Base-by-base conservation (phyloP, 2,329 filamentous ascomycete genomes). In the Trichothecium sympodiale region DNA sequence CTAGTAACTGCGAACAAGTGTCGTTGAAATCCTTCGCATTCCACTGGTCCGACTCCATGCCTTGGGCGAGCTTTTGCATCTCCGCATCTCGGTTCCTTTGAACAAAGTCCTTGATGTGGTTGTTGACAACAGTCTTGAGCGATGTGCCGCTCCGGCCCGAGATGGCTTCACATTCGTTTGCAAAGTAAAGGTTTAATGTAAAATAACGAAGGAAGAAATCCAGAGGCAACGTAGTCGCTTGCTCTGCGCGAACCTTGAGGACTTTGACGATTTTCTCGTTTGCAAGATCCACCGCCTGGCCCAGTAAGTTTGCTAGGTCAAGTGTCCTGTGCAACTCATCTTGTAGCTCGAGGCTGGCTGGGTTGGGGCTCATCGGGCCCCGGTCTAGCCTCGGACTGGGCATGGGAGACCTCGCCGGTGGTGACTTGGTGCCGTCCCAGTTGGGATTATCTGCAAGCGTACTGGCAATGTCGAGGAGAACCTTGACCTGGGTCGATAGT, bases 391-490 rank as follows among this genome's bases (percentile, higher is more conserved):
- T 56, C 1, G 71, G 71, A 39, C 71, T 76, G 29, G 67, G 60
- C 3, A 72, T 56, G 0, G 71, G 71, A 4, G 71, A 75, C 43
- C 62, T 61, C 8, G 67, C 39, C 2, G 62, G 59, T 2, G 69
- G 67, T 7, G 69, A 71, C 39, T 60, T 64, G 27, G 67, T 39
- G 5, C 60, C 63, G 10, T 61, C 59, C 2, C 45, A 57, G 43
- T 40, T 45, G 38, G 50, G 49, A 29, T 51, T 50, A 16, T 68
- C 61, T 12, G 71, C 67, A 35, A 83, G 69, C 10, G 76, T 80
- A 53, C 87, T 94, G 1, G 88, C 91, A 15, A 94, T 83, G 56
- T 98, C 91, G 8, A 98, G 68, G n/a, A 98, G 61, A 8, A 96
- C 79, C 56, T 98, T 98, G 37, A 91, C 83, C 54, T 96, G 89